Conservation (phyloP, 257 asterid species). For the Linderniella brevidens region DNA sequence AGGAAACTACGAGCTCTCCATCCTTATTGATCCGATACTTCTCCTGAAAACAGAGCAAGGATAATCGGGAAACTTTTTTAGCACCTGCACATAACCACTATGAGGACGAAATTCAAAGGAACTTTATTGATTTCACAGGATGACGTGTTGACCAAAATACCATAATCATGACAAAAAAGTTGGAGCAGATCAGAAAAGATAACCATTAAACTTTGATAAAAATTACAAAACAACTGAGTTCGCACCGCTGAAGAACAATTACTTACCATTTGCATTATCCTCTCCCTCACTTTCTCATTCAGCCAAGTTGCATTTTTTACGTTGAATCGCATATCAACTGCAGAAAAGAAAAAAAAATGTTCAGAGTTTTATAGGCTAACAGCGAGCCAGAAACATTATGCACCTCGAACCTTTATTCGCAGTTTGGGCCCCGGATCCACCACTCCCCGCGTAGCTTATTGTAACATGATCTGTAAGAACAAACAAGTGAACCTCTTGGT, state of each 20-base stretch:
- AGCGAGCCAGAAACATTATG: constrained; percentile 1
- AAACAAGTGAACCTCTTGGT: constrained; percentile 4
- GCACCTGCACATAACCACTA: too few species aligned
- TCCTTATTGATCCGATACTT: constrained; percentile 2
- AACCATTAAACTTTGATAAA: too few species aligned
- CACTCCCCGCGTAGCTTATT: constrained; percentile 66
- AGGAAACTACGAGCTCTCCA: constrained; percentile 2
- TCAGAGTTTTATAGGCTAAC: too few species aligned
- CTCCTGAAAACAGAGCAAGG: not conserved
- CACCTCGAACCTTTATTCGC: constrained; percentile 58
- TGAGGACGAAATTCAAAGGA: too few species aligned
- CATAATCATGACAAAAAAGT: too few species aligned
- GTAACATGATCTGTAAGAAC: constrained; percentile 61
- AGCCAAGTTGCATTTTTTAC: constrained; percentile 68
- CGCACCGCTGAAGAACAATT: constrained; percentile 10
- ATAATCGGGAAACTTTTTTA: not conserved
- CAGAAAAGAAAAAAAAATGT: not conserved
- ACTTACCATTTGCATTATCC: constrained; percentile 77
- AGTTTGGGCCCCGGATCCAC: constrained; percentile 97
- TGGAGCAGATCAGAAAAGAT: too few species aligned
- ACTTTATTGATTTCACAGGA: too few species aligned
- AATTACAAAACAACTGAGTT: too few species aligned
- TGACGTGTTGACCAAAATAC: too few species aligned
- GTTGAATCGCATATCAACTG: constrained; percentile 92
- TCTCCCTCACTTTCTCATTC: constrained; percentile 63